These are phyloP conservation scores for Boletellus ananas DNA, from an alignment of 768 basidiomycete species.

Conservation along the genomic window DNA sequence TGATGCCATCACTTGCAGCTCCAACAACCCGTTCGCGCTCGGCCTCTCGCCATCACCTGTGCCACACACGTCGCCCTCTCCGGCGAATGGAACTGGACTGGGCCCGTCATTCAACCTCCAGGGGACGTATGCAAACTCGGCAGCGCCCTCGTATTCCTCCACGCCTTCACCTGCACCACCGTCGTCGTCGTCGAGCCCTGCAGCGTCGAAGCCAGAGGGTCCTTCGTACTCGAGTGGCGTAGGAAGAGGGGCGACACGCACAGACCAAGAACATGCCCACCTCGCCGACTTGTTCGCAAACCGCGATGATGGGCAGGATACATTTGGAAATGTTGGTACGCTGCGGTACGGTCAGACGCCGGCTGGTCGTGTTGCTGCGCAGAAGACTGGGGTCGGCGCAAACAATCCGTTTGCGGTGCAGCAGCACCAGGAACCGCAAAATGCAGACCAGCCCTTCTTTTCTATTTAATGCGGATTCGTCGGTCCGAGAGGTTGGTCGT, in stretches of 20 bases:
- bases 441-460: conserved; percentile 74
- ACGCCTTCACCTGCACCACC: conserved; percentile 43
- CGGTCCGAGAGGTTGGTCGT: background rate
- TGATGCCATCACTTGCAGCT: conserved; percentile 45
- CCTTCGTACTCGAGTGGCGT: conserved; percentile 11
- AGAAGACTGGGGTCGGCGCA: conserved; percentile 43
- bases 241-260: conserved; percentile 33
- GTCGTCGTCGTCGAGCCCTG: conserved; percentile 34
- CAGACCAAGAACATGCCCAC: conserved; percentile 68
- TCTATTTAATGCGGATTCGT: conserved; percentile 47
- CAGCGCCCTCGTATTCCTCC: conserved; percentile 28
- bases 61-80: conserved; percentile 33
- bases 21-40: conserved; percentile 93
- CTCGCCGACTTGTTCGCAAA: conserved; percentile 84
- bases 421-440: conserved; percentile 50
- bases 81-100: conserved; percentile 28
- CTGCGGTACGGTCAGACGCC: conserved; percentile 67
- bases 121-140: conserved; percentile 59
- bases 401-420: conserved; percentile 62
- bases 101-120: conserved; percentile 63
- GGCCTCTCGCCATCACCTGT: conserved; percentile 29
- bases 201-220: conserved; percentile 35
- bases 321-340: conserved; percentile 86
- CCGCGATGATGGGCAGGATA: conserved; percentile 89
- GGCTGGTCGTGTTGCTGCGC: conserved; percentile 45